phyloP scores from a whole-genome alignment of 306 rosid genomes.

The Arachis hypogaea region DNA sequence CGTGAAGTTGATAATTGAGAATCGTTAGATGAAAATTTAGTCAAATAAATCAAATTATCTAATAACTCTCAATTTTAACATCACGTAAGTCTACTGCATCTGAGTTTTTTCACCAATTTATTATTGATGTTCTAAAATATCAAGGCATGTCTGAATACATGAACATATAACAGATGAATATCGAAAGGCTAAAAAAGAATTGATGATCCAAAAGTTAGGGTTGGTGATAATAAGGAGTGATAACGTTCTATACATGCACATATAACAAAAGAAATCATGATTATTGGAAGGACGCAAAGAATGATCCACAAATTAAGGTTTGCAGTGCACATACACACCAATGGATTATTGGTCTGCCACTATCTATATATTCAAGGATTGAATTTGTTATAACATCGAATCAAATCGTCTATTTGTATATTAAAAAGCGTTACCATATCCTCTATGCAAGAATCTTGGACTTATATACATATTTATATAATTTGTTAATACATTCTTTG shows the following conservation, averaged over 20 bases:
- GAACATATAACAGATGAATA: not conserved
- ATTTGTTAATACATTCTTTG: not conserved
- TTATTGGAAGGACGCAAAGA: no score
- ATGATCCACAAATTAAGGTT: no score
- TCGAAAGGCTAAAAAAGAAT: not conserved
- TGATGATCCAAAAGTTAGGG: constrained; percentile 32
- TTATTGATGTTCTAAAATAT: no score
- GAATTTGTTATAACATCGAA: not conserved
- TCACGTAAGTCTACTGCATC: no score
- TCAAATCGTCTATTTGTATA: constrained; percentile 15
- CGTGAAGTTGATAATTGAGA: no score
- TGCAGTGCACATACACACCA: constrained; percentile 4
- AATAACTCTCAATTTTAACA: no score
- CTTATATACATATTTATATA: not conserved
- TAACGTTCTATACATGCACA: no score
- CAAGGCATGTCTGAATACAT: not conserved
- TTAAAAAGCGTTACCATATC: constrained; percentile 12
- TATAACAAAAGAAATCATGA: no score
- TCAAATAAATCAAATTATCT: no score
- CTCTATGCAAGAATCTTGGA: constrained; percentile 14
- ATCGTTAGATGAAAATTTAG: no score
- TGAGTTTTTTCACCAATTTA: no score
- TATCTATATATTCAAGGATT: not conserved
- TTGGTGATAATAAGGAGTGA: not conserved
- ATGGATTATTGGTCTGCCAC: constrained; percentile 43